A percentile compares a stretch with the other conserved stretches of the same genome.
These are phyloP conservation scores for Cicer arietinum DNA, from an alignment of 306 rosid species.

Conservation along the genomic window DNA sequence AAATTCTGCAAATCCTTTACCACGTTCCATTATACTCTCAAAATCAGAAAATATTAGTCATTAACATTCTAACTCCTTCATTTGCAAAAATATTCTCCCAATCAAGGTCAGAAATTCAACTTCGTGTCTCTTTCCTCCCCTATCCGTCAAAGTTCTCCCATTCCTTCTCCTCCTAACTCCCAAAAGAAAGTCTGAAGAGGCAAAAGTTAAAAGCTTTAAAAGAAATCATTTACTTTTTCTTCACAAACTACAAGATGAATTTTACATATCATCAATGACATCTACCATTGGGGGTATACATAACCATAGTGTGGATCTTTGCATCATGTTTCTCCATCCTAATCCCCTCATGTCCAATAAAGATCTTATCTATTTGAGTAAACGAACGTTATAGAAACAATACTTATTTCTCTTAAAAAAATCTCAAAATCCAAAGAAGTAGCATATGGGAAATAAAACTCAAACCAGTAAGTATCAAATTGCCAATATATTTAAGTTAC, in stretches of 20 bases:
- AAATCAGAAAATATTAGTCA: background rate
- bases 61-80: background rate
- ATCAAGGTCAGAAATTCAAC: background rate
- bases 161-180: too few relatives aligned
- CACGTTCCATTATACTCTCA: background rate
- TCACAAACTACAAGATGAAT: background rate
- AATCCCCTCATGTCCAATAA: too few relatives aligned
- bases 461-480: too few relatives aligned
- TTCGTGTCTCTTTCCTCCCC: background rate
- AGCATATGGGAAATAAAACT: too few relatives aligned
- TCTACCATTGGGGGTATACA: too few relatives aligned
- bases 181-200: background rate
- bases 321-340: too few relatives aligned
- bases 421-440: too few relatives aligned
- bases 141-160: background rate
- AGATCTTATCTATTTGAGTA: too few relatives aligned
- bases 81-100: background rate
- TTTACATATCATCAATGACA: background rate
- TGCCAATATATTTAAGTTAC: too few relatives aligned
- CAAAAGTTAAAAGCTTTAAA: background rate
- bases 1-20: too few relatives aligned
- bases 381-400: too few relatives aligned
- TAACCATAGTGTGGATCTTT: background rate
- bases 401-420: too few relatives aligned
- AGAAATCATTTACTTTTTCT: background rate